phyloP scores from a whole-genome alignment of 768 basidiomycete genomes.

The Mycena albidolilacea region DNA sequence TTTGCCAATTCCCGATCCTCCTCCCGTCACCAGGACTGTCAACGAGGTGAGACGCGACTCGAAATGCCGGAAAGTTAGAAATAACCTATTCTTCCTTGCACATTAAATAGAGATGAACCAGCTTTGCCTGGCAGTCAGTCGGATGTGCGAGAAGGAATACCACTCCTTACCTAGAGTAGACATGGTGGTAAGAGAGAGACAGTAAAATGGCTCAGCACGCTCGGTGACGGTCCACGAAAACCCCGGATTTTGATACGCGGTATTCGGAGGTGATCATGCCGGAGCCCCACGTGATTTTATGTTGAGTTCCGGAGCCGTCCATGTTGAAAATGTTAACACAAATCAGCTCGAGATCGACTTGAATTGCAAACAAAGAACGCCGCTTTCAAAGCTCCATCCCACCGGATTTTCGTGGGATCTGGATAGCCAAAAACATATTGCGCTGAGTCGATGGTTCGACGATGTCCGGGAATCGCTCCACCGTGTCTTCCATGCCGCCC shows the following conservation, averaged over 20 bases:
- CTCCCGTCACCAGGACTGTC: constrained; percentile 76
- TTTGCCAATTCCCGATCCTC: constrained; percentile 76
- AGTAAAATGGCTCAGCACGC: background rate
- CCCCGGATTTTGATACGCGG: background rate
- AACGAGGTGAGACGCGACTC: background rate
- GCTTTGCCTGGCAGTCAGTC: constrained; percentile 8
- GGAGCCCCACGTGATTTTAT: background rate
- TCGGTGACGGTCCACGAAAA: background rate
- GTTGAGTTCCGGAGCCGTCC: background rate
- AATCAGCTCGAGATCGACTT: too few relatives aligned
- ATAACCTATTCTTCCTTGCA: constrained; percentile 57
- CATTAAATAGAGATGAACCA: constrained; percentile 57
- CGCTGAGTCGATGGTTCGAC: background rate
- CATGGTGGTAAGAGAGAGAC: constrained; percentile 18
- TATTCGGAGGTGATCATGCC: background rate
- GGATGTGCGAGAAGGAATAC: background rate
- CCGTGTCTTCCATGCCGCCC: background rate
- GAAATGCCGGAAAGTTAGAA: background rate
- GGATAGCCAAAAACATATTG: background rate
- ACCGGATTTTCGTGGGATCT: background rate
- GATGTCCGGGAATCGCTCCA: background rate
- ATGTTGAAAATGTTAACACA: too few relatives aligned
- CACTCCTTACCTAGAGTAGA: constrained; percentile 23
- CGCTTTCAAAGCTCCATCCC: background rate
- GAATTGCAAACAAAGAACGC: too few relatives aligned